Conservation (phyloP, 176 grass and related monocot species). For the Puccinellia tenuiflora region DNA sequence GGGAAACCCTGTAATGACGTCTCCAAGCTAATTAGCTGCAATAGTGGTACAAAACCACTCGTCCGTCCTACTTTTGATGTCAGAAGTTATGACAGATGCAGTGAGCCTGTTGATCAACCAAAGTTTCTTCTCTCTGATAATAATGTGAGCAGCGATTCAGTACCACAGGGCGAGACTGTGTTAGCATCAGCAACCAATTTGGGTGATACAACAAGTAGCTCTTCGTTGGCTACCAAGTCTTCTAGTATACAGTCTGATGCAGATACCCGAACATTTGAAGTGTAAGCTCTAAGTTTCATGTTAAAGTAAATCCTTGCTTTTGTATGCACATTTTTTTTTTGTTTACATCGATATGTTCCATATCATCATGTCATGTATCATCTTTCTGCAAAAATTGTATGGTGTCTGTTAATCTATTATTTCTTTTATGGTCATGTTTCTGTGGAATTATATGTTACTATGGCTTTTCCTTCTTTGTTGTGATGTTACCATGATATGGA, state of each 20-base stretch:
- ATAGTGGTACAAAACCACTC: constrained; percentile 22
- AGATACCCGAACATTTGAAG: constrained; percentile 38
- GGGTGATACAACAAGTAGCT: constrained; percentile 41
- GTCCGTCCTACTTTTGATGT: constrained; percentile 13
- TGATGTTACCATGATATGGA: background rate
- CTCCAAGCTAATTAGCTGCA: constrained; percentile 14
- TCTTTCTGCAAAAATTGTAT: background rate
- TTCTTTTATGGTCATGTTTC: constrained; percentile 8
- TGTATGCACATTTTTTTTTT: constrained; percentile 12
- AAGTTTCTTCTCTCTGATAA: constrained; percentile 15
- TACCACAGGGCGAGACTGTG: constrained; percentile 10
- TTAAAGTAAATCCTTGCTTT: constrained; percentile 18
- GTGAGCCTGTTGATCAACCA: background rate
- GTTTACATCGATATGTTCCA: constrained; percentile 8
- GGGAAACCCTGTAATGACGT: constrained; percentile 39
- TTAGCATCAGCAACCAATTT: constrained; percentile 24
- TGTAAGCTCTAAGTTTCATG: constrained; percentile 50
- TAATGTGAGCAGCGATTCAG: constrained; percentile 7
- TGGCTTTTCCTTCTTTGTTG: background rate
- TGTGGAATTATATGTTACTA: constrained; percentile 13
- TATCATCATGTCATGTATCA: background rate
- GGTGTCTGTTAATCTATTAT: background rate
- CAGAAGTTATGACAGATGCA: constrained; percentile 19
- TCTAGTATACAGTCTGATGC: constrained; percentile 57
- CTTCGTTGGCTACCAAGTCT: constrained; percentile 48